Conservation (phyloP, 768 basidiomycete genomes). For the Megacollybia marginata region DNA sequence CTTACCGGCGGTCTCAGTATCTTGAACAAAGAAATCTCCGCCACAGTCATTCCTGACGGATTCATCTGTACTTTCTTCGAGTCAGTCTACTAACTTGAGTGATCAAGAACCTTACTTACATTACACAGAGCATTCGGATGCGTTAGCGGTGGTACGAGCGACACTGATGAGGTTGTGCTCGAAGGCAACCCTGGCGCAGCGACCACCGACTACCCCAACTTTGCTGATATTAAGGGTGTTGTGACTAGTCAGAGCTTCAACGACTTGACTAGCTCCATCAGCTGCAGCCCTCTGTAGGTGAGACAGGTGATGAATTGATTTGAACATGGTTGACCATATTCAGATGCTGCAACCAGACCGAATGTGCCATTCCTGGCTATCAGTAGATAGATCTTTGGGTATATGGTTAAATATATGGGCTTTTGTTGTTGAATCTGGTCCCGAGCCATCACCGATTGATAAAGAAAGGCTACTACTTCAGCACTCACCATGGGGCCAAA, state of each 20-base stretch:
- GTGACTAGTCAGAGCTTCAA: conserved; percentile 8
- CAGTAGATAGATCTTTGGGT: too few relatives aligned
- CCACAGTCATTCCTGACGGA: conserved; percentile 4
- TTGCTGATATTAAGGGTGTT: conserved; percentile 5
- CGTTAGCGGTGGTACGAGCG: background rate
- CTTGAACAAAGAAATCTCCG: conserved; percentile 10
- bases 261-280: conserved; percentile 1
- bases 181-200: conserved; percentile 1
- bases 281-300: too few relatives aligned
- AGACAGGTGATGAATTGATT: too few relatives aligned
- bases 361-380: too few relatives aligned
- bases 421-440: too few relatives aligned
- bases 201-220: conserved; percentile 1
- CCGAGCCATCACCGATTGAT: too few relatives aligned
- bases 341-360: too few relatives aligned
- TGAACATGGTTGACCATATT: too few relatives aligned
- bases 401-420: too few relatives aligned
- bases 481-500: too few relatives aligned
- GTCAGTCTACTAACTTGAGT: conserved; percentile 2
- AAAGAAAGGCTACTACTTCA: too few relatives aligned
- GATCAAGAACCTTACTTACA: background rate
- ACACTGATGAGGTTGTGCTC: background rate
- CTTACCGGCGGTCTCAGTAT: conserved; percentile 11
- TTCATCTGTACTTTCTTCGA: conserved; percentile 14
- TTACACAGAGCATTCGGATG: conserved; percentile 9